Evolutionary conservation across 2,329 filamentous ascomycete genomes (phyloP).

Genomic region (Phialocephala sp.): DNA sequence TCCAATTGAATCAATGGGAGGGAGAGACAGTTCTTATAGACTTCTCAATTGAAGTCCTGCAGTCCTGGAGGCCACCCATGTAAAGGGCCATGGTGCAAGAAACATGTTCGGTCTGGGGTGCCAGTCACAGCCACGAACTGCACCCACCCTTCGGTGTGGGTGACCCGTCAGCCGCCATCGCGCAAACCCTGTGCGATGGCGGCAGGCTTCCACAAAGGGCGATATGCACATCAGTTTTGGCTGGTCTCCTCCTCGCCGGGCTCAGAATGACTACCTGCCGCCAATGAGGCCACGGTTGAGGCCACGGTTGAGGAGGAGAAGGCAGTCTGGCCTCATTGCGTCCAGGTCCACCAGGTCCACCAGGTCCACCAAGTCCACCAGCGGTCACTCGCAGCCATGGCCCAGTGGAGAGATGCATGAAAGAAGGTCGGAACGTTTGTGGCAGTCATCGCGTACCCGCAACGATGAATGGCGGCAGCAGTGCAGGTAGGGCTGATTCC

Average conservation of each 20-base stretch:
- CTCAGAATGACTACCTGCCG: background rate
- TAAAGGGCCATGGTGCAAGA: background rate
- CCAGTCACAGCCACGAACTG: conserved; percentile 4
- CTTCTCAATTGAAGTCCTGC: background rate
- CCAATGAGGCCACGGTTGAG: background rate
- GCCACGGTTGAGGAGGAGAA: background rate
- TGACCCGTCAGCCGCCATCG: background rate
- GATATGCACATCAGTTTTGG: too few relatives aligned
- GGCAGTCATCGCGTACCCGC: background rate
- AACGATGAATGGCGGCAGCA: background rate
- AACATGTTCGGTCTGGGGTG: background rate
- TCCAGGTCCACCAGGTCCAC: background rate
- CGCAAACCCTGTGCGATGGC: background rate
- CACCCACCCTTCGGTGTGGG: background rate
- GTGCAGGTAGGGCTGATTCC: conserved; percentile 1
- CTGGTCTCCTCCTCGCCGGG: too few relatives aligned
- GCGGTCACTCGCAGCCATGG: background rate
- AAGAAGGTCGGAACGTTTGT: too few relatives aligned
- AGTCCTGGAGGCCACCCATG: conserved; percentile 11
- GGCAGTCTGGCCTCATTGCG: background rate
- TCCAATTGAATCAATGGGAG: conserved; percentile 8
- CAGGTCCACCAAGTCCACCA: too few relatives aligned
- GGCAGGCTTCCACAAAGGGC: conserved; percentile 9
- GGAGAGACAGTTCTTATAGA: background rate
- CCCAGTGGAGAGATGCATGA: background rate